Percentiles rank a stretch among this genome's conserved stretches.
phyloP scores from a whole-genome alignment of 2,329 filamentous ascomycete genomes.

The Ceratocystiopsis sp. region DNA sequence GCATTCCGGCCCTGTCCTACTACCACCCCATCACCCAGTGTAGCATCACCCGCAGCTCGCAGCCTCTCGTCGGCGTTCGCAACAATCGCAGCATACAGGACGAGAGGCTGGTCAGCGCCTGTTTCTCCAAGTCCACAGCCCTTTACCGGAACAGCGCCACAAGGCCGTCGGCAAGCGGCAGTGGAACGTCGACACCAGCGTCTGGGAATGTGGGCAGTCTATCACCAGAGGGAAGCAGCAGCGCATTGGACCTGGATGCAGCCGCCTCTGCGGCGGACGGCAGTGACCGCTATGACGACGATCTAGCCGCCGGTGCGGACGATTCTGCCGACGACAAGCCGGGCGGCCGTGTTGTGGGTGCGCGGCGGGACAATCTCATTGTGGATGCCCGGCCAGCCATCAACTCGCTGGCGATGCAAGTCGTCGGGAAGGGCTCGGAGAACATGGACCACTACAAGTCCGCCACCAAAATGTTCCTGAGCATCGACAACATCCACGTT shows the following conservation, averaged over 20 bases:
- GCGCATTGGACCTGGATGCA: background rate
- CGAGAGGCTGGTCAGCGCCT: constrained; percentile 81
- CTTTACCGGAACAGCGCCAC: constrained; percentile 18
- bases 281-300: constrained; percentile 31
- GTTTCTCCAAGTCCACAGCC: constrained; percentile 56
- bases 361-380: constrained; percentile 85
- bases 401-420: constrained; percentile 89
- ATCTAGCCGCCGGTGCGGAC: constrained; percentile 8
- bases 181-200: constrained; percentile 5
- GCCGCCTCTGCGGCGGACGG: constrained; percentile 33
- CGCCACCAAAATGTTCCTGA: constrained; percentile 78
- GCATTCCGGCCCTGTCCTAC: constrained; percentile 82
- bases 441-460: constrained; percentile 97
- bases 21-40: constrained; percentile 96
- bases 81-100: constrained; percentile 89
- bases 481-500: constrained; percentile 96
- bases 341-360: constrained; percentile 53
- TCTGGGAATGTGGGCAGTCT: too few species aligned
- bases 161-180: background rate
- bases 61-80: constrained; percentile 73
- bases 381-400: constrained; percentile 89
- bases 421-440: constrained; percentile 82
- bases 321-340: constrained; percentile 35
- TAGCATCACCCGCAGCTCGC: constrained; percentile 86
- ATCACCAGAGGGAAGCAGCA: constrained; percentile 18